Base-by-base conservation (phyloP, 495 filamentous ascomycete species). In the Penicillium goetzii region DNA sequence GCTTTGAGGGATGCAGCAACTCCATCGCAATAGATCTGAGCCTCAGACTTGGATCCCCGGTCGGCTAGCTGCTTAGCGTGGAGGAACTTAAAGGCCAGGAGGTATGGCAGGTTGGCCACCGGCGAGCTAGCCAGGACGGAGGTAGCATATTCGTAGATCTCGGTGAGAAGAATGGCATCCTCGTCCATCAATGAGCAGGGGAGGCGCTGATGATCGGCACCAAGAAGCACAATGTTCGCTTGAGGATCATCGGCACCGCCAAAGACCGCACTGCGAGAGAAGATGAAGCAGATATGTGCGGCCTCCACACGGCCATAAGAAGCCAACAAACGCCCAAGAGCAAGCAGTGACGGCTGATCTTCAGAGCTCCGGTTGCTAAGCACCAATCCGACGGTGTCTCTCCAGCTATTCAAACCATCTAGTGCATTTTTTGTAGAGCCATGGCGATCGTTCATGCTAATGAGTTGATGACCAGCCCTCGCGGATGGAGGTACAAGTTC, bases 401-500 rank as follows among this genome's bases (percentile, higher is more conserved):
- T 87, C 96, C 96, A 99, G 70, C 90, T 90, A 65, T 97, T 90
- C 26, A 99, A 81, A 17, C 95, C 95, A 69, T 90, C 90, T 23
- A 91, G 78, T 0, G 89, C 88, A 72, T 92, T 89, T 68, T 89
- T 90, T 9, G 88, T 83, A 23, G 85, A 68, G 3, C 84, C 88
- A 53, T 83, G 77, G 26, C 83, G 80, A 62, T 86, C 79, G 30
- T 85, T 81, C 56, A 87, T 89, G 68, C 88, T 92, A 62, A 96
- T 83, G 80, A 99, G 89, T 72, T 95, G 92, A 61, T 97, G 85
- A 6, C 96, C 96, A 51, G 93, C 91, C 34, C 96, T 85, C 43
- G 95, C 96, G 59, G 93, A 95, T 25, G 89, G 89, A 11, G 95
- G 94, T n/a, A 99, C 95, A 51, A 99, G 86, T 69, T 97, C 93